These are phyloP conservation scores for Plasmodium berghei DNA, from an alignment of 169 alveolate species.

Conservation along the genomic window DNA sequence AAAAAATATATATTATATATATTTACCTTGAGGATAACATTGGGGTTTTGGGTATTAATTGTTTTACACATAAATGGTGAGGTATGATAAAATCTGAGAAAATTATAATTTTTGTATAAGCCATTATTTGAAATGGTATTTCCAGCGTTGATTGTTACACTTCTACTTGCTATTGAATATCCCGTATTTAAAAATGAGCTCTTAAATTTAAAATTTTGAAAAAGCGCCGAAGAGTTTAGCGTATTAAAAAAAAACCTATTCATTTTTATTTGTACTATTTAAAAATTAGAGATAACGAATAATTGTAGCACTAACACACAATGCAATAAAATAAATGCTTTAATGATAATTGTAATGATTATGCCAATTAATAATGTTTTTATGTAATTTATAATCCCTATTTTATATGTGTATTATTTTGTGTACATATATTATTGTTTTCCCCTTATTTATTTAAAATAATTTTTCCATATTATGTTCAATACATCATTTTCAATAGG, in stretches of 20 bases:
- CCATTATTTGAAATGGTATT: slow-evolving; percentile 8
- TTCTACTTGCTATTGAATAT: slow-evolving; percentile 46
- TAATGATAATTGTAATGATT: too few species aligned
- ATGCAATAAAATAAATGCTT: too few species aligned
- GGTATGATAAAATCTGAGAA: slow-evolving; percentile 44
- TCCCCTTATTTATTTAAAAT: neutral
- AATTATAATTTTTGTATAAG: slow-evolving; percentile 13
- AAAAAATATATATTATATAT: neutral
- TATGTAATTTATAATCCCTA: neutral
- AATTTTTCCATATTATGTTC: neutral
- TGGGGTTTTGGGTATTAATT: slow-evolving; percentile 30
- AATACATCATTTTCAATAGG: too few species aligned
- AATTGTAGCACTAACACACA: too few species aligned
- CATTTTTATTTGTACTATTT: slow-evolving; percentile 36
- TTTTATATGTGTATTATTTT: neutral
- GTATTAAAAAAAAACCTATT: slow-evolving; percentile 58
- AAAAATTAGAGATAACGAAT: neutral
- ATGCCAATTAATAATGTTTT: neutral
- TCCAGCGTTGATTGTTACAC: slow-evolving; percentile 19
- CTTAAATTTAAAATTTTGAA: slow-evolving; percentile 64
- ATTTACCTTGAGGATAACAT: slow-evolving; percentile 41
- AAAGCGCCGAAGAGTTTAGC: slow-evolving; percentile 48
- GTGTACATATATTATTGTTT: neutral
- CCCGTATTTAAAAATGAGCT: slow-evolving; percentile 68
- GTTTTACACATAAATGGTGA: slow-evolving; percentile 75